Evolutionary conservation across 352 stramenopile species (phyloP).

Genomic region (Globisporangium spiculum): DNA sequence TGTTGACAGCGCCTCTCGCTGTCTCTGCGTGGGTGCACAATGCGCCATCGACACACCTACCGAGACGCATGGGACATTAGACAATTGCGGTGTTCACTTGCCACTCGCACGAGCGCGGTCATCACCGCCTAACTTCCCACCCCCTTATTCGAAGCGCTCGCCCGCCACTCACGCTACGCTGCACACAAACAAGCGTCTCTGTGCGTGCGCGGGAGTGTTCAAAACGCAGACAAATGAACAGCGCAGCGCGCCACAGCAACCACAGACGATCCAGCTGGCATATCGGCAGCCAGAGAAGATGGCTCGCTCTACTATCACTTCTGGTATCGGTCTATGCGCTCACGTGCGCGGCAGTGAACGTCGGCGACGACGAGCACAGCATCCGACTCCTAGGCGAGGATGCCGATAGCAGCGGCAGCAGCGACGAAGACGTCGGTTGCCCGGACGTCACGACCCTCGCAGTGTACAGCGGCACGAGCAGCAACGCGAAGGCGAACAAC

Average conservation of each 20-base stretch:
- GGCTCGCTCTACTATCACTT: conserved; percentile 1
- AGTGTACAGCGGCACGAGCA: conserved; percentile 8
- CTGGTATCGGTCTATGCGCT: not conserved
- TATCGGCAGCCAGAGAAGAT: not conserved
- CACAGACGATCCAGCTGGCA: conserved; percentile 1
- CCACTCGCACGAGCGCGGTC: not conserved
- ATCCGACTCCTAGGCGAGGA: not conserved
- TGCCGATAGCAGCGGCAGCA: not conserved
- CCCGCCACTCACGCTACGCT: not conserved
- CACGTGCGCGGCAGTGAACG: conserved; percentile 1
- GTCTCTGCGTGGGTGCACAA: conserved; percentile 4
- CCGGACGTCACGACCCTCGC: conserved; percentile 29
- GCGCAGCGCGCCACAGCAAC: not conserved
- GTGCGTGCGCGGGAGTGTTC: not conserved
- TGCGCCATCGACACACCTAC: not conserved
- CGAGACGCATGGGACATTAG: not conserved
- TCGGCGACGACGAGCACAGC: conserved; percentile 8
- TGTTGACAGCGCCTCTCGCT: not conserved
- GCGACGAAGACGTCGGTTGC: conserved; percentile 16
- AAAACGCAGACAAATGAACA: conserved; percentile 1
- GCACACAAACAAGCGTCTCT: not conserved
- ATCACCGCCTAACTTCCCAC: not conserved
- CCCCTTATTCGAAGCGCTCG: not conserved
- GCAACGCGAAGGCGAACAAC: not conserved
- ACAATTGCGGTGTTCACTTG: not conserved